These are phyloP conservation scores for Fusarium anthophilum DNA, from an alignment of 2,329 filamentous ascomycete genomes.

Conservation along the genomic window DNA sequence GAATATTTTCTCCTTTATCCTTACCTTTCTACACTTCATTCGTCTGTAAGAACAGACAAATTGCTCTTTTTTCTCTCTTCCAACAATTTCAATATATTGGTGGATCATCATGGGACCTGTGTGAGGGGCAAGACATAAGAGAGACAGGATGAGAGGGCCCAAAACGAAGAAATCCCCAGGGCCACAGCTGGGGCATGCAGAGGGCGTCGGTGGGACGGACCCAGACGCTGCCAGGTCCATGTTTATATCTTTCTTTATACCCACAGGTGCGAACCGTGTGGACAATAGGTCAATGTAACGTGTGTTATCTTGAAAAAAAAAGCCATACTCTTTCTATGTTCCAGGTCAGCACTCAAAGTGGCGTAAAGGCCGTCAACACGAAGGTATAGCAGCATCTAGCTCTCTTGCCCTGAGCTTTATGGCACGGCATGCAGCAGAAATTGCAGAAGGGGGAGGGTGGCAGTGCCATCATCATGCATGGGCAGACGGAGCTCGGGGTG, in stretches of 20 bases:
- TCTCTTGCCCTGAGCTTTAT: constrained; percentile 4
- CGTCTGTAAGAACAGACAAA: background rate
- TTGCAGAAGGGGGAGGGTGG: constrained; percentile 31
- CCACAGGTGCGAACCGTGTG: constrained; percentile 12
- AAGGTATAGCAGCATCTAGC: background rate
- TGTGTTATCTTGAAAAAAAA: constrained; percentile 17
- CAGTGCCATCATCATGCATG: constrained; percentile 34
- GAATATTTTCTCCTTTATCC: constrained; percentile 2
- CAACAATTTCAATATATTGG: background rate
- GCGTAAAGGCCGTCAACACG: background rate
- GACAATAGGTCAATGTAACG: constrained; percentile 16
- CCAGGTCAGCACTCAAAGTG: background rate
- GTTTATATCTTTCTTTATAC: constrained; percentile 24
- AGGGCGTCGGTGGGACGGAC: constrained; percentile 17
- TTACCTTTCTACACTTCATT: constrained; percentile 1
- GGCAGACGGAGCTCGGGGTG: constrained; percentile 30
- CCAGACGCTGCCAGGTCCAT: background rate
- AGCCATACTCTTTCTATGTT: background rate
- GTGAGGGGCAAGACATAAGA: constrained; percentile 1
- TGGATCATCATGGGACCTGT: constrained; percentile 7
- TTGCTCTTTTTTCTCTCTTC: background rate
- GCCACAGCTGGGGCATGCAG: background rate
- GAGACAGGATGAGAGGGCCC: background rate
- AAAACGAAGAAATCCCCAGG: constrained; percentile 6
- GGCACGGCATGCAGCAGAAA: constrained; percentile 9